phyloP scores from a whole-genome alignment of 1,139 yeast genomes.

The Hemisphaericaspora subhashii region DNA sequence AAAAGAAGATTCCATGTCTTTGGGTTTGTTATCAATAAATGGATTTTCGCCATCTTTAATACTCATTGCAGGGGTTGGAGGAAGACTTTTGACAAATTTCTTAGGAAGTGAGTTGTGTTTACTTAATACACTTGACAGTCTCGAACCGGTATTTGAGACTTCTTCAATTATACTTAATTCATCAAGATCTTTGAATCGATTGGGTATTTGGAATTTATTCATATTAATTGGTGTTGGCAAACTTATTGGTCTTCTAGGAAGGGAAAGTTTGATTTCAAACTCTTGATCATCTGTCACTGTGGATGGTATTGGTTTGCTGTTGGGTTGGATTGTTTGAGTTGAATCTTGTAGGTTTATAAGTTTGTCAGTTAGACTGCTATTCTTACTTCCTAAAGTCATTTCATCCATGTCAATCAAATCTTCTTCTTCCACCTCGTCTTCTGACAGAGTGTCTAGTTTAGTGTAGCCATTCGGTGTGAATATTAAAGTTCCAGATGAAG shows the following conservation, averaged over 20 bases:
- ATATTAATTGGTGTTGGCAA: constrained; percentile 25
- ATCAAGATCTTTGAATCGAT: constrained; percentile 17
- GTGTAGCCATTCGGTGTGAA: constrained; percentile 42
- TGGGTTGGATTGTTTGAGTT: no score
- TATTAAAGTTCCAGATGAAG: constrained; percentile 24
- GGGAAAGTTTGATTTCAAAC: constrained; percentile 3
- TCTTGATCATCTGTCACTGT: constrained; percentile 4
- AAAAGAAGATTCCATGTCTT: background rate
- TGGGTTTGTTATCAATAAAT: background rate
- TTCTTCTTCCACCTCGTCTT: constrained; percentile 21
- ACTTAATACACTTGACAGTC: constrained; percentile 28
- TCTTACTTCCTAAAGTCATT: background rate
- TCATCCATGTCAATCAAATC: constrained; percentile 4
- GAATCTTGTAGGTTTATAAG: no score
- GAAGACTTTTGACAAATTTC: background rate
- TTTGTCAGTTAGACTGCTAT: no score
- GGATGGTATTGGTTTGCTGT: background rate
- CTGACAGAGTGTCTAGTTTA: constrained; percentile 31
- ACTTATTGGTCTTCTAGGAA: constrained; percentile 20
- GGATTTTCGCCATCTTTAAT: background rate
- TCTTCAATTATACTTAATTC: constrained; percentile 49
- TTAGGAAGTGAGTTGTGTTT: constrained; percentile 1
- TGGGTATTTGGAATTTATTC: constrained; percentile 14
- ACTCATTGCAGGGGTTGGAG: background rate
- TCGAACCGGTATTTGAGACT: constrained; percentile 31